These are phyloP conservation scores for Pluteus cervinus DNA, from an alignment of 768 basidiomycete species.

Conservation along the genomic window DNA sequence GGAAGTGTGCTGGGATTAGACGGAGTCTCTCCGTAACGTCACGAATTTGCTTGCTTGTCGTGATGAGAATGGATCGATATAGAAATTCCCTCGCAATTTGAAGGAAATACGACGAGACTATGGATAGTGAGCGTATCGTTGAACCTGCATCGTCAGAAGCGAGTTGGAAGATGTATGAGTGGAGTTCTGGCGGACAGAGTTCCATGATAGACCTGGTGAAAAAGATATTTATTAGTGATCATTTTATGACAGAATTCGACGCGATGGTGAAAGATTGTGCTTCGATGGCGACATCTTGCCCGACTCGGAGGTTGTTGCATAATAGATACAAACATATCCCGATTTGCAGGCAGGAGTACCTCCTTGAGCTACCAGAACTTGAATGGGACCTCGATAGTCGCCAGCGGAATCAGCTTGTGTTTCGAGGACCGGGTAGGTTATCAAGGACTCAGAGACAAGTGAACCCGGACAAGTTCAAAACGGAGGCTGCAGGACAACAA, in stretches of 20 bases:
- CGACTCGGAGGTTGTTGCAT: too few relatives aligned
- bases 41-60: conserved; percentile 19
- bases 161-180: conserved; percentile 36
- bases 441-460: too few relatives aligned
- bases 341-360: too few relatives aligned
- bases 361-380: too few relatives aligned
- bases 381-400: too few relatives aligned
- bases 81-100: conserved; percentile 31
- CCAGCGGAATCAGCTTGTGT: too few relatives aligned
- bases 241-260: conserved; percentile 2
- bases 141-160: conserved; percentile 34
- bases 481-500: too few relatives aligned
- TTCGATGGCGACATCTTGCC: conserved; percentile 23
- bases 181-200: conserved; percentile 36
- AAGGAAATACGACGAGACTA: conserved; percentile 34
- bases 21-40: conserved; percentile 25
- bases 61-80: conserved; percentile 32
- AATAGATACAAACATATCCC: too few relatives aligned
- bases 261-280: conserved; percentile 13
- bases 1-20: conserved; percentile 25
- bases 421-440: too few relatives aligned
- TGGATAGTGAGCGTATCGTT: conserved; percentile 28
- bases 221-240: not conserved
- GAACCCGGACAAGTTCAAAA: too few relatives aligned
- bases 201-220: conserved; percentile 19